A percentile compares a stretch with the other conserved stretches of the same genome.
Conservation (phyloP, 2,329 filamentous ascomycete genomes). For the Diaporthe sp. region DNA sequence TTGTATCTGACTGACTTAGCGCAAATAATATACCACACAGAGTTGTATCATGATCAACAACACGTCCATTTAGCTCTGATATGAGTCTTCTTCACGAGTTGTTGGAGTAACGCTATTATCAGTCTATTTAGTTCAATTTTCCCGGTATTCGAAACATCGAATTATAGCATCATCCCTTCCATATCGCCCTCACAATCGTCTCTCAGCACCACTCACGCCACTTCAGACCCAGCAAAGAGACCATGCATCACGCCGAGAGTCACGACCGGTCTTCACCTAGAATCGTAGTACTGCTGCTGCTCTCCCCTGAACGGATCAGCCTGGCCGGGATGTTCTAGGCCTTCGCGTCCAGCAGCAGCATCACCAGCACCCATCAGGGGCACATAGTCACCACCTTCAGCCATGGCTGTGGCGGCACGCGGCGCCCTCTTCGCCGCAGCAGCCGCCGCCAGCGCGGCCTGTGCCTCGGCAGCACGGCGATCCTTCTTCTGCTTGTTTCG, state of each 20-base stretch:
- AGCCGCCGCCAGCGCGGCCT: slow-evolving; percentile 47
- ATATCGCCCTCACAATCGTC: not conserved
- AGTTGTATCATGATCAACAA: not conserved
- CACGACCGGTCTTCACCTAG: not conserved
- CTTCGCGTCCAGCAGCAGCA: not conserved
- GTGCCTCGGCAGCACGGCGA: slow-evolving; percentile 63
- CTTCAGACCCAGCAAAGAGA: not conserved
- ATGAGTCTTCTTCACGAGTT: not conserved
- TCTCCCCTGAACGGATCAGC: not conserved
- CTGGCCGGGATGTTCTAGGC: not conserved
- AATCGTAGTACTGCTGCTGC: slow-evolving; percentile 22
- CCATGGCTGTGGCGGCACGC: not conserved
- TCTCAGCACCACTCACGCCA: no score
- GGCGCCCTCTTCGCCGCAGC: slow-evolving; percentile 9
- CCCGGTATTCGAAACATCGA: not conserved
- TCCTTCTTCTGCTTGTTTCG: slow-evolving; percentile 59
- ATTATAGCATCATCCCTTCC: not conserved
- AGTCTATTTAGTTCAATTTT: not conserved
- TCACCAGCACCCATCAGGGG: slow-evolving; percentile 5
- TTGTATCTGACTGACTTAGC: not conserved
- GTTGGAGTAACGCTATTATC: not conserved
- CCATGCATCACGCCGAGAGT: not conserved
- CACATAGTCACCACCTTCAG: not conserved
- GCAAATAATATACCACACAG: not conserved
- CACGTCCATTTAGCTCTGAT: no score